Conservation (phyloP, 345 rosid genomes). For the Kandelia obovata region DNA sequence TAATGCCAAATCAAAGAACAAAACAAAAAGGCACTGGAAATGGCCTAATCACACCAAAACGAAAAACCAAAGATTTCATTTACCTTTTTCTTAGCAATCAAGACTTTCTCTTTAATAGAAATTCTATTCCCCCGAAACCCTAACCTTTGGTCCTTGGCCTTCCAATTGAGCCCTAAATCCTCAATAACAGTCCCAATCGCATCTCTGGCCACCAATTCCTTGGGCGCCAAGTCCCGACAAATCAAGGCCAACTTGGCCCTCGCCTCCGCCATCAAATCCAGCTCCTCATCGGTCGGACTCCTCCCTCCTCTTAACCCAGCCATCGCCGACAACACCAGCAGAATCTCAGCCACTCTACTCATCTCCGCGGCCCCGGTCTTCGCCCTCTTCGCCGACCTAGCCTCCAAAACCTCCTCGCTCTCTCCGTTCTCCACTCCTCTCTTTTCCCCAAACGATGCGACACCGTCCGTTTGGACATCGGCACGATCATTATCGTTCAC, state of each 20-base stretch:
- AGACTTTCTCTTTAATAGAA: constrained; percentile 66
- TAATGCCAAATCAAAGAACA: too few species aligned
- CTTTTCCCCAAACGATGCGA: constrained; percentile 21
- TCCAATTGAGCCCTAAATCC: constrained; percentile 71
- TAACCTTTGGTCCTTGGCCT: constrained; percentile 53
- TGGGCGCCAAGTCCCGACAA: constrained; percentile 54
- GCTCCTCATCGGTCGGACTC: constrained; percentile 63
- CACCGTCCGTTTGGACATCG: constrained; percentile 9
- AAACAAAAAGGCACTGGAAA: neutral
- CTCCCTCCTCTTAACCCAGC: constrained; percentile 61
- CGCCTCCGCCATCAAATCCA: constrained; percentile 69
- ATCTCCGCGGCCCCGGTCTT: constrained; percentile 20
- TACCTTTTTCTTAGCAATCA: constrained; percentile 68
- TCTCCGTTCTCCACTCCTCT: constrained; percentile 26
- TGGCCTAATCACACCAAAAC: too few species aligned
- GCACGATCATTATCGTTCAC: constrained; percentile 1
- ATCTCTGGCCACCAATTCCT: constrained; percentile 56
- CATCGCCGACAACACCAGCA: constrained; percentile 70
- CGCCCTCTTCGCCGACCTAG: constrained; percentile 35
- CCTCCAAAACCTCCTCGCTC: constrained; percentile 14
- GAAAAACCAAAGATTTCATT: neutral
- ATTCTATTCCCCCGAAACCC: constrained; percentile 49
- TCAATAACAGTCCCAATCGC: constrained; percentile 62
- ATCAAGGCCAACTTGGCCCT: constrained; percentile 56
- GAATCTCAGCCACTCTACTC: constrained; percentile 77